Evolutionary conservation across 345 rosid species (phyloP), one percentile per base, ranked within the genome.

Genomic region (Populus simonii): DNA sequence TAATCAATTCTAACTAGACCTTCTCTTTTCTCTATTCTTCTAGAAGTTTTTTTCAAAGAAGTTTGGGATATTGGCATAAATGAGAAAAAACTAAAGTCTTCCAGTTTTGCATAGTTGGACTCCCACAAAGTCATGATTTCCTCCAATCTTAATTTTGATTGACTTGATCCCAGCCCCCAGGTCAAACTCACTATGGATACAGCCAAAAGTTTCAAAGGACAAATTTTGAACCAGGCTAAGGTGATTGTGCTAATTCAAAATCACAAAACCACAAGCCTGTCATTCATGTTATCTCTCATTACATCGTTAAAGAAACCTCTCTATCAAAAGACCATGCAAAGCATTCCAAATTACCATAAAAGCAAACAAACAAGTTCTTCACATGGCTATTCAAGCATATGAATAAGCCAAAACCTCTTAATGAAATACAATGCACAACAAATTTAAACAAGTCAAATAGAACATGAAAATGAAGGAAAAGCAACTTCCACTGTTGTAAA

Each of bases 361-460:
- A 22, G 35, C 59, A 70, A 41, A 12, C 47, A 67, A 47, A 57
- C 33, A 43, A 61, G n/a, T 63, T 36, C n/a, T 61, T 45, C 41
- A 71, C 43, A 33, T 39, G 5, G 39, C 51, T 41, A 41, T 41
- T n/a, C 3, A 7, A n/a, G 8, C 8, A 8, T 18, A 22, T 47
- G 15, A n/a, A 36, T 22, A 38, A 68, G 53, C 9, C 25, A 47
- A 25, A 49, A 25, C n/a, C n/a, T 29, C 61, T 47, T 47, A 38
- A 18, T 71, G 61, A 15, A 47, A 45, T 65, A 25, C 22, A 23
- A 74, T 41, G 23, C 16, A 6, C 10, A 45, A 61, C 29, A 27
- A 73, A 66, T 57, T 57, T 33, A 43, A 49, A 66, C 25, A 49
- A 55, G 67, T 55, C 61, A 59, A 65, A 47, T 47, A 81, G 8